Evolutionary conservation across 129 eudicot species (phyloP).

Genomic region (Lactuca saligna): DNA sequence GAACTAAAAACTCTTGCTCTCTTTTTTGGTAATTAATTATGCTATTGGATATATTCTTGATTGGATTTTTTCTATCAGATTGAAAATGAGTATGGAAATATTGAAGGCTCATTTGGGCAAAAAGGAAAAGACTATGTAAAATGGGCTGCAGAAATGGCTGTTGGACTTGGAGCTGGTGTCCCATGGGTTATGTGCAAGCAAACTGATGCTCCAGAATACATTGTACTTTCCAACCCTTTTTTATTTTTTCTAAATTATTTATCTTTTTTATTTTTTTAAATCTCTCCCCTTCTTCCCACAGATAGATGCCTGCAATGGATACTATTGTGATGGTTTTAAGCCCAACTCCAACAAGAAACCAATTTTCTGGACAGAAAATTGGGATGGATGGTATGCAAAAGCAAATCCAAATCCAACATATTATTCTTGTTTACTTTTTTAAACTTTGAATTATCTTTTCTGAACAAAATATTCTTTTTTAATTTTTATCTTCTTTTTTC

Average conservation of each 20-base stretch:
- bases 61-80: constrained; percentile 53
- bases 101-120: constrained; percentile 63
- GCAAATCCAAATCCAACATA: constrained; percentile 16
- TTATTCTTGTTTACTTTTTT: constrained; percentile 5
- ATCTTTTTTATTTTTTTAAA: constrained; percentile 14
- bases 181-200: constrained; percentile 99
- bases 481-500: constrained; percentile 7
- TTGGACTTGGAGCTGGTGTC: constrained; percentile 97
- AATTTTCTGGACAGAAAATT: constrained; percentile 85
- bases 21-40: constrained; percentile 14
- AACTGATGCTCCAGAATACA: constrained; percentile 90
- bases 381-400: constrained; percentile 91
- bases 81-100: constrained; percentile 95
- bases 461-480: neutral
- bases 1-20: neutral
- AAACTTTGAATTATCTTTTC: constrained; percentile 3
- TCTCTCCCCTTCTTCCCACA: constrained; percentile 28
- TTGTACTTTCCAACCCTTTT: constrained; percentile 50
- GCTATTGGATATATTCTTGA: constrained; percentile 5
- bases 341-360: constrained; percentile 93
- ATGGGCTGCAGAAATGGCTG: constrained; percentile 99
- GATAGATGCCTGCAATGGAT: constrained; percentile 97
- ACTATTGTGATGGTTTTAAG: constrained; percentile 86
- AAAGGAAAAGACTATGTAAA: constrained; percentile 76
- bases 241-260: neutral